Conservation (phyloP, 768 basidiomycete genomes). For the Lactarius indigo region DNA sequence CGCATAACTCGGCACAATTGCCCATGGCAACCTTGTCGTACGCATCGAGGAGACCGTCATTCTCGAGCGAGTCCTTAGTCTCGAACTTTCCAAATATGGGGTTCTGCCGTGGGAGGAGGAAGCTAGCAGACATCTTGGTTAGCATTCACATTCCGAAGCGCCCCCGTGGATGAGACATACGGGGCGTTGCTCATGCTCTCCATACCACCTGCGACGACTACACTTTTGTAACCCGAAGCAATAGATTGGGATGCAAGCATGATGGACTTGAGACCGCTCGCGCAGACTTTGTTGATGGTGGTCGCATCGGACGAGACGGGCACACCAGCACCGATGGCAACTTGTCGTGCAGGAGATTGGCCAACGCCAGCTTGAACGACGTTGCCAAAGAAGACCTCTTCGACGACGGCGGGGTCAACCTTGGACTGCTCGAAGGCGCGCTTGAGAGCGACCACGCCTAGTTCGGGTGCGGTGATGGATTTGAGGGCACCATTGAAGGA, state of each 20-base stretch:
- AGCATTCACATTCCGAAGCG: not conserved
- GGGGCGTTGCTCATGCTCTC: slow-evolving; percentile 99
- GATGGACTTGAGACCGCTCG: slow-evolving; percentile 93
- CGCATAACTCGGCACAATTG: slow-evolving; percentile 87
- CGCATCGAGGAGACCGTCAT: slow-evolving; percentile 94
- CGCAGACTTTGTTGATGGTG: slow-evolving; percentile 99
- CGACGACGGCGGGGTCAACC: slow-evolving; percentile 77
- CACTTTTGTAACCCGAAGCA: slow-evolving; percentile 74
- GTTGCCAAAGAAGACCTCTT: slow-evolving; percentile 97
- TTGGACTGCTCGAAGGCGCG: slow-evolving; percentile 80
- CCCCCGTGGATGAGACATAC: slow-evolving; percentile 51
- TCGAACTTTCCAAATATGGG: slow-evolving; percentile 88
- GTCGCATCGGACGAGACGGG: slow-evolving; percentile 87
- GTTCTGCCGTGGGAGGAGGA: slow-evolving; percentile 77
- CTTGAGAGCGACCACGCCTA: slow-evolving; percentile 86
- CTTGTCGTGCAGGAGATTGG: slow-evolving; percentile 97
- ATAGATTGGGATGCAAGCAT: slow-evolving; percentile 93
- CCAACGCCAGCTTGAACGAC: slow-evolving; percentile 97
- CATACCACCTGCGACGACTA: slow-evolving; percentile 96
- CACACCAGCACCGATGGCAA: slow-evolving; percentile 87
- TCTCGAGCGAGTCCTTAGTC: slow-evolving; percentile 81
- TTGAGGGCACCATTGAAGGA: slow-evolving; percentile 90
- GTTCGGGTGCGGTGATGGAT: slow-evolving; percentile 83
- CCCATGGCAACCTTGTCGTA: slow-evolving; percentile 99
- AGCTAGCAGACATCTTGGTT: slow-evolving; percentile 42